These are phyloP conservation scores for Apiospora hydei DNA, from an alignment of 2,329 filamentous ascomycete genomes.

Conservation along the genomic window DNA sequence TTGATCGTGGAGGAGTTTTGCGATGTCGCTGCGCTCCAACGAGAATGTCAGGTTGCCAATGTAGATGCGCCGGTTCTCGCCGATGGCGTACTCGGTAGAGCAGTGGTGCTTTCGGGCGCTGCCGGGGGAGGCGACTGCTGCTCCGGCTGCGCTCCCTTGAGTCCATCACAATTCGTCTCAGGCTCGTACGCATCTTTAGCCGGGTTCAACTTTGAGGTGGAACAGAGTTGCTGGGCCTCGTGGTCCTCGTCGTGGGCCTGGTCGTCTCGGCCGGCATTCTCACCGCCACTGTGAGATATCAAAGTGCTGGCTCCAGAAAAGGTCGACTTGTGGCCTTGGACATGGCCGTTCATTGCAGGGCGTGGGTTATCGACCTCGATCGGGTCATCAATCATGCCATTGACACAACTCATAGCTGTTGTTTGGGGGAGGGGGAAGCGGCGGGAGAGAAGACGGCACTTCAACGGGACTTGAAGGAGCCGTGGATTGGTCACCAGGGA, in stretches of 20 bases:
- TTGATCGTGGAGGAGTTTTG: not conserved
- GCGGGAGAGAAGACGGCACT: not conserved
- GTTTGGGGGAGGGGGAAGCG: not conserved
- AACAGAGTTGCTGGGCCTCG: not conserved
- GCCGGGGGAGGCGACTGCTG: not conserved
- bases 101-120: constrained; percentile 10
- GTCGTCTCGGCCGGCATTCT: not conserved
- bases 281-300: not conserved
- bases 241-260: not conserved
- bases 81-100: not conserved
- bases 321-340: not conserved
- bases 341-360: not conserved
- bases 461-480: not conserved
- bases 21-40: not conserved
- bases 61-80: constrained; percentile 25
- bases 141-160: not conserved
- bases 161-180: not conserved
- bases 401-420: not conserved
- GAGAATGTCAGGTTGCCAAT: constrained; percentile 27
- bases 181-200: not conserved
- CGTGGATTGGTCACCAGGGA: not conserved
- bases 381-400: not conserved
- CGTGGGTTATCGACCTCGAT: too few species aligned
- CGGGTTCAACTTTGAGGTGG: not conserved
- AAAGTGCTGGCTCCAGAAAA: constrained; percentile 6